Percentiles rank a stretch among this genome's conserved stretches.
Evolutionary conservation across 352 stramenopile species (phyloP).

Genomic region (Phytophthora cryptogea): DNA sequence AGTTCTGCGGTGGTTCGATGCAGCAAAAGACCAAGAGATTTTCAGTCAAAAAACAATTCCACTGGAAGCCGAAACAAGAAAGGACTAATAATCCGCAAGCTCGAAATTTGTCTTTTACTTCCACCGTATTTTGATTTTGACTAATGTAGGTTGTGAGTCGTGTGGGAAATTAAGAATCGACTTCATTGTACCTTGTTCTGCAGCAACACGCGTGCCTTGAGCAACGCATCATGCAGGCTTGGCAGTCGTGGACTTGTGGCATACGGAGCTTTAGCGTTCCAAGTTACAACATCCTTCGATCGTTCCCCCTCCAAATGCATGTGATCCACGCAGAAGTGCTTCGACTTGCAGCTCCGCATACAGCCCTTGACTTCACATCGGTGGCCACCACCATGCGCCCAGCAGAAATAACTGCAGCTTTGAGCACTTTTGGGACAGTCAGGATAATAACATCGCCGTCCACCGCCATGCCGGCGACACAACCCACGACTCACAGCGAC

Average conservation of each 20-base stretch:
- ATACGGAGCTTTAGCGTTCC: neutral
- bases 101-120: too few relatives aligned
- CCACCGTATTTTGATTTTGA: too few relatives aligned
- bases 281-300: neutral
- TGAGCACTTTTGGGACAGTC: slow-evolving; percentile 61
- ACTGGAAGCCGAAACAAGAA: too few relatives aligned
- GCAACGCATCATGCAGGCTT: neutral
- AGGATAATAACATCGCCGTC: slow-evolving; percentile 52
- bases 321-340: slow-evolving; percentile 66
- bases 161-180: neutral
- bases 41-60: too few relatives aligned
- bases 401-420: slow-evolving; percentile 64
- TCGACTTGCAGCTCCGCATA: slow-evolving; percentile 65
- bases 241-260: neutral
- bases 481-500: slow-evolving; percentile 62
- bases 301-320: slow-evolving; percentile 39
- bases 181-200: neutral
- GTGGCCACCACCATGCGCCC: slow-evolving; percentile 47
- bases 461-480: slow-evolving; percentile 66
- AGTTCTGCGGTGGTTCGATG: too few relatives aligned
- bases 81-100: too few relatives aligned
- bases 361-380: slow-evolving; percentile 64
- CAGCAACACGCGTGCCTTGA: neutral
- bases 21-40: too few relatives aligned
- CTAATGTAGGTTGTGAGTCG: too few relatives aligned